These are phyloP conservation scores for Barnettozyma populi DNA, from an alignment of 805 yeast species.

Conservation along the genomic window DNA sequence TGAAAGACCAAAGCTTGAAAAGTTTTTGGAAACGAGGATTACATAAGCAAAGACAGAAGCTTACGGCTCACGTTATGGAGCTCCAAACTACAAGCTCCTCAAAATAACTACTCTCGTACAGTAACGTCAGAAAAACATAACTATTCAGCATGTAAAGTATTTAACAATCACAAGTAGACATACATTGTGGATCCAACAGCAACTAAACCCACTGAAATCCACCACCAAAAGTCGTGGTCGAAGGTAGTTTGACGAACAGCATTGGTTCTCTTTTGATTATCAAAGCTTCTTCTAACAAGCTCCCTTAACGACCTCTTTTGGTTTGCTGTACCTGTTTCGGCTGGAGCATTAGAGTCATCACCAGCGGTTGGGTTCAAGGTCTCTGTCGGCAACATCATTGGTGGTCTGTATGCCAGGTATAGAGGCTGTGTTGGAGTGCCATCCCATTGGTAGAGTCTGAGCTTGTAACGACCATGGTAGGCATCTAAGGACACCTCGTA, in stretches of 20 bases:
- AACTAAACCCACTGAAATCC: slow-evolving; percentile 41
- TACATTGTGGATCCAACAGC: slow-evolving; percentile 38
- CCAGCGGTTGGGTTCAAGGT: slow-evolving; percentile 80
- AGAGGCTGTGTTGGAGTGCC: slow-evolving; percentile 82
- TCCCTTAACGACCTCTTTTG: slow-evolving; percentile 32
- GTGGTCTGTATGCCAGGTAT: slow-evolving; percentile 88
- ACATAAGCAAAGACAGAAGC: neutral
- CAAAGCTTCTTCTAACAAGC: slow-evolving; percentile 66
- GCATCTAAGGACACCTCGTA: slow-evolving; percentile 60
- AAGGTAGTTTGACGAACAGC: slow-evolving; percentile 44
- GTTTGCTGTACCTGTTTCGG: slow-evolving; percentile 26
- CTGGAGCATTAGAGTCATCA: slow-evolving; percentile 26
- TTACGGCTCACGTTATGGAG: too few relatives aligned
- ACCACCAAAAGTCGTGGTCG: slow-evolving; percentile 52
- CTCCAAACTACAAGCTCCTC: too few relatives aligned
- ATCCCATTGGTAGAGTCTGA: slow-evolving; percentile 69
- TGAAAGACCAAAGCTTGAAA: neutral
- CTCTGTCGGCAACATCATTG: slow-evolving; percentile 90
- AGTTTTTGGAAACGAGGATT: neutral
- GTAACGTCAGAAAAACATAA: neutral
- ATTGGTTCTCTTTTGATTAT: slow-evolving; percentile 72
- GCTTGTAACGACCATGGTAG: slow-evolving; percentile 78
- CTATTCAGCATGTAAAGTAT: neutral
- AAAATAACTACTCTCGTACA: neutral
- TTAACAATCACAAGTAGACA: slow-evolving; percentile 1